Base-by-base conservation (phyloP, 2,329 filamentous ascomycete species). In the Epichloe coenophiala region DNA sequence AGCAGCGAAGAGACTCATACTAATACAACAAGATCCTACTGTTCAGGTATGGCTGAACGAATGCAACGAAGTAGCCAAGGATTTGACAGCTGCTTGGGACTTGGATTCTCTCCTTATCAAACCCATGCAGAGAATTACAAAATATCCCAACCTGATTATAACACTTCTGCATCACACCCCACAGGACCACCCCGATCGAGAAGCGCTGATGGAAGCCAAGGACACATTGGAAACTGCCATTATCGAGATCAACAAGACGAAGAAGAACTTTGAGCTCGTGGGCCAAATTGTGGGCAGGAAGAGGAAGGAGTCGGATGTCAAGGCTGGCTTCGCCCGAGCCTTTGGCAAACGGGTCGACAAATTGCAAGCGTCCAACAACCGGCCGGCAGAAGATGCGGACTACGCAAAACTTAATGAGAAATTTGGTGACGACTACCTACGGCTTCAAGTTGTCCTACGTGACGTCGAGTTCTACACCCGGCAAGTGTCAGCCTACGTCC, bases 31-130 rank as follows among this genome's bases (percentile, higher is more conserved):
- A 59, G 80, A 83, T 56, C 69, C 75, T 11, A 76, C 78, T 57
- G 84, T 74, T 63, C 83, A 70, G 74, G 84, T 95, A 47, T 98
- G 93, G 93, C 74, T 97, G 46, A 84, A 84, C 52, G 91, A 96
- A 66, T 98, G 93, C 67, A 89, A 93, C 61, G 83, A 88, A 58
- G 90, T 91, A 61, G 90, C 91, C 12, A 86, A 88, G 58, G 93
- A 96, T 63, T 76, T 98, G 55, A 98, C 93, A 0, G 81, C 83
- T 27, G 91, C 93, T 0, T 98, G 93, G 93, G 87, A 95, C 65
- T 68, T 98, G 54, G 90, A 96, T 65, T 95, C 93, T 0, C 74
- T 98, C n/a, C 77, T 98, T 19, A 91, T 98, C 62, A 98, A 98
- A 67, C 93, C 93, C 2, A 90, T 95, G 65, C 93, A 98, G 68